A percentile compares a stretch with the other conserved stretches of the same genome.
Evolutionary conservation across 768 basidiomycete genomes (phyloP).

Genomic region (Rhizopogon rudus): DNA sequence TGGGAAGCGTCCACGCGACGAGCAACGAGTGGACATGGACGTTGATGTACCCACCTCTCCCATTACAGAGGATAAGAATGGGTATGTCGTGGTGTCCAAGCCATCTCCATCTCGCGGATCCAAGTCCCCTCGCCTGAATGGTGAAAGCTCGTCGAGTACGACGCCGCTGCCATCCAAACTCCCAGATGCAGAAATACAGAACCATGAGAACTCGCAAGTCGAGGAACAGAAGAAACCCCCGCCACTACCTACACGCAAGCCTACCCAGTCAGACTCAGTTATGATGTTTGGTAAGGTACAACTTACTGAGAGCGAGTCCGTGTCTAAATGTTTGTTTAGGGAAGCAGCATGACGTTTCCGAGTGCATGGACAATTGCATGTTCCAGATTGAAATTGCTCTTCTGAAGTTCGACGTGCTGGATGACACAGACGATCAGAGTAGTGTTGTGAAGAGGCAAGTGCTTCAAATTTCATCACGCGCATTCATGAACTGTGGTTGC

Average conservation of each 20-base stretch:
- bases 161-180: slow-evolving; percentile 16
- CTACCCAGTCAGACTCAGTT: slow-evolving; percentile 56
- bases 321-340: slow-evolving; percentile 40
- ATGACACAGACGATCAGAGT: slow-evolving; percentile 48
- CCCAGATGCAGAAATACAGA: slow-evolving; percentile 28
- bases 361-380: slow-evolving; percentile 99
- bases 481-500: background rate
- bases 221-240: slow-evolving; percentile 40
- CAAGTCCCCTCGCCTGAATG: slow-evolving; percentile 28
- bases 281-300: slow-evolving; percentile 83
- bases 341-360: slow-evolving; percentile 95
- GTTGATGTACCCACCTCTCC: slow-evolving; percentile 24
- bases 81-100: slow-evolving; percentile 36
- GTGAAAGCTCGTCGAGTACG: slow-evolving; percentile 25
- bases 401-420: slow-evolving; percentile 56
- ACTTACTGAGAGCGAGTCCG: background rate
- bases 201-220: slow-evolving; percentile 13
- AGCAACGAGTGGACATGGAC: slow-evolving; percentile 54
- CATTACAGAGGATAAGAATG: slow-evolving; percentile 34
- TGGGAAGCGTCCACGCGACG: slow-evolving; percentile 62
- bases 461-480: background rate
- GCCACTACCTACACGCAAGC: slow-evolving; percentile 51
- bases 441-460: slow-evolving; percentile 81
- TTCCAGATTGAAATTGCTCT: slow-evolving; percentile 96
- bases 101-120: slow-evolving; percentile 30